Base-by-base conservation (phyloP, 768 basidiomycete genomes). In the Boletus subcaerulescens region DNA sequence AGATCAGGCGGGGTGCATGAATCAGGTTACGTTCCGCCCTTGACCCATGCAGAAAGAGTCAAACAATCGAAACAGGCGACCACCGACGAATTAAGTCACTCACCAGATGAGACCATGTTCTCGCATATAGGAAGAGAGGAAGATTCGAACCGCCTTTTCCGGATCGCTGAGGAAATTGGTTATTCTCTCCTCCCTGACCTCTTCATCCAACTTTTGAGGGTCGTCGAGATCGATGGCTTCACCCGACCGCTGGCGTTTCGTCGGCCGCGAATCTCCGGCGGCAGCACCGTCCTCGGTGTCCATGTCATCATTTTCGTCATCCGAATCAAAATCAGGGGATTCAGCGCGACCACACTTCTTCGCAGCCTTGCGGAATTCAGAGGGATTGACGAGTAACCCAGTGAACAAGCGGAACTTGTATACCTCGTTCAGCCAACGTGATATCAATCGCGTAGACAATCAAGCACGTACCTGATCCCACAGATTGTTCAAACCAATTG, bases 41-140 rank as follows among this genome's bases (percentile, higher is more conserved):
- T 69, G 32, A 44, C 5, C 52, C 4, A 36, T 5, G 5, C 49
- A 18, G 15, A 49, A 31, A 26, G 5, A 24, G 45, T 24, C 29
- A 46, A 38, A 52, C 45, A n/a, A 24, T 39, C 13, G 39, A 32
- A 8, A 17, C n/a, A 18, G 5, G 5, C 18, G 22, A 51, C 47
- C 39, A 31, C 8, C 45, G 44, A 49, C 33, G 29, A 57, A 17
- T 47, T 6, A 10, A 22, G 22, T 22, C 2, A 64, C 77, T n/a
- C 55, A 88, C 89, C 85, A 90, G 51, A 84, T 77, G 45, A 88
- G 76, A 24, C 90, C 90, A 53, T 82, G 81, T 50, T 83, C 79
- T 35, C 81, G 76, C 72, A 84, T 85, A 60, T 82, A 80, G 5
- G 86, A 86, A 0, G 87, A 86, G 55, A 92, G 73, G 69, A 90